phyloP scores from a whole-genome alignment of 2,329 filamentous ascomycete genomes.

The Neonectria coccinea region DNA sequence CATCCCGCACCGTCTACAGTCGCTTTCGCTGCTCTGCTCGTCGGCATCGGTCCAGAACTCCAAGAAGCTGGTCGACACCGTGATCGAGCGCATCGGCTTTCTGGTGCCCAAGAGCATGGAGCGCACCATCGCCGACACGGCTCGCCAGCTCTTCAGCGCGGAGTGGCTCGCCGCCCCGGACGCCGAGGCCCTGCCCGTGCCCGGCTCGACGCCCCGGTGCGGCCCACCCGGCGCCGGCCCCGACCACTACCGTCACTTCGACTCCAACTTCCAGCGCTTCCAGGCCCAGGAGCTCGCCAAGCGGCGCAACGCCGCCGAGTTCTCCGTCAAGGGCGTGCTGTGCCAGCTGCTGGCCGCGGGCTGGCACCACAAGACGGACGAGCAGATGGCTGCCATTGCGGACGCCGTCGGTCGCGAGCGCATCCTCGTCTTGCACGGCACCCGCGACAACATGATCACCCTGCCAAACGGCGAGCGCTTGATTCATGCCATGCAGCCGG shows the following conservation, averaged over 20 bases:
- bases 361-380: constrained; percentile 82
- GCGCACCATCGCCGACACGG: constrained; percentile 72
- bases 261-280: constrained; percentile 84
- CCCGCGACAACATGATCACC: constrained; percentile 81
- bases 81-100: constrained; percentile 67
- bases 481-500: constrained; percentile 72
- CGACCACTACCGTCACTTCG: constrained; percentile 66
- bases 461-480: constrained; percentile 77
- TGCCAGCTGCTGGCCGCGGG: constrained; percentile 82
- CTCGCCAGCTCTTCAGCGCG: constrained; percentile 73
- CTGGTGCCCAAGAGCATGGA: constrained; percentile 79
- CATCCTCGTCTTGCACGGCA: constrained; percentile 84
- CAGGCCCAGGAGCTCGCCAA: constrained; percentile 84
- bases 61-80: constrained; percentile 71
- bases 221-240: constrained; percentile 45
- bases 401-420: constrained; percentile 77
- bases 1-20: constrained; percentile 65
- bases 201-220: constrained; percentile 55
- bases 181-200: constrained; percentile 62
- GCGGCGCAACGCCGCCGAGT: constrained; percentile 68
- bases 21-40: constrained; percentile 71
- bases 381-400: constrained; percentile 62
- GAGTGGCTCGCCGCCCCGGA: constrained; percentile 74
- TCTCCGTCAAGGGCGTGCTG: constrained; percentile 76
- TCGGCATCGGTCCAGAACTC: constrained; percentile 72